These are phyloP conservation scores for Pachysolen tannophilus DNA, from an alignment of 805 yeast genomes.

Conservation along the genomic window DNA sequence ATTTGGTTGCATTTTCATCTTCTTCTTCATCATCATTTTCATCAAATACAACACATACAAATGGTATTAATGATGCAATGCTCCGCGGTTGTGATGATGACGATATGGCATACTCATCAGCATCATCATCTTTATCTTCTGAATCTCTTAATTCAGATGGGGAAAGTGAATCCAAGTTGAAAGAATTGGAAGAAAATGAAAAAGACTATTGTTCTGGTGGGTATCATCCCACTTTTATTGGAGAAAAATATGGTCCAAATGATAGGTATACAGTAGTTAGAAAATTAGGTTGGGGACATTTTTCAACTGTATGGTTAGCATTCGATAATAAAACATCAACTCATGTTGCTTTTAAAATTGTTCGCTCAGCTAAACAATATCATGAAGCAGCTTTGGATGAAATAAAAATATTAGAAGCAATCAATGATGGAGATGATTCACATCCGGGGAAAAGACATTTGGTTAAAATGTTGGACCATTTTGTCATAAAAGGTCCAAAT, in stretches of 20 bases:
- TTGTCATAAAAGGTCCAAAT: constrained; percentile 50
- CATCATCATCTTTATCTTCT: constrained; percentile 11
- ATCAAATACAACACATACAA: too few species aligned
- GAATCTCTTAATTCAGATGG: not conserved
- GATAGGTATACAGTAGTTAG: constrained; percentile 40
- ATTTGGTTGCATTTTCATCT: too few species aligned
- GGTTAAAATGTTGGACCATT: constrained; percentile 47
- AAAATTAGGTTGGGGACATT: constrained; percentile 68
- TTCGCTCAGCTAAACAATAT: constrained; percentile 44
- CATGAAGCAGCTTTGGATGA: constrained; percentile 62
- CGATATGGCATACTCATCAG: constrained; percentile 10
- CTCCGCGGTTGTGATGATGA: too few species aligned
- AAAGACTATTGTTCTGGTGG: constrained; percentile 54
- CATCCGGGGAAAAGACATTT: constrained; percentile 47
- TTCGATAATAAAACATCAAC: constrained; percentile 25
- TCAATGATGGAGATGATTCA: constrained; percentile 20
- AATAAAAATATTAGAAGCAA: constrained; percentile 36
- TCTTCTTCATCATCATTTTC: too few species aligned
- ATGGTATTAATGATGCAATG: too few species aligned
- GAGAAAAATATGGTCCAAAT: constrained; percentile 41
- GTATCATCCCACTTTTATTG: constrained; percentile 53
- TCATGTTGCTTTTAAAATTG: constrained; percentile 59
- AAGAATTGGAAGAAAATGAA: constrained; percentile 36
- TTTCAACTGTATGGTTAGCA: constrained; percentile 67
- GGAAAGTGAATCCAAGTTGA: not conserved